Base-by-base conservation (phyloP, 139 green algal genomes). In the Chlorella ohadii region DNA sequence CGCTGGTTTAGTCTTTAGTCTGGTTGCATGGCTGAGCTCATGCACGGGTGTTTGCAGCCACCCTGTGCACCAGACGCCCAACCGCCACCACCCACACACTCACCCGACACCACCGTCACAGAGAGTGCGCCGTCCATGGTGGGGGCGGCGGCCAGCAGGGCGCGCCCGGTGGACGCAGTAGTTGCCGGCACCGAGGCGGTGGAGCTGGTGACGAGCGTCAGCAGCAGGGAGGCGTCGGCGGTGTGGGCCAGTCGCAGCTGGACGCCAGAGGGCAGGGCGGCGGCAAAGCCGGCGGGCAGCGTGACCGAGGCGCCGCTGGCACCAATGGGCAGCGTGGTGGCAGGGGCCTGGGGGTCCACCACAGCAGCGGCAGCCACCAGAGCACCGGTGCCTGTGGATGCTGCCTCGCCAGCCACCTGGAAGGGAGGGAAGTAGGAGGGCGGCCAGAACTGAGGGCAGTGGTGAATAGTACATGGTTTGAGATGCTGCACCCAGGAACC, bases 141-240 rank as follows among this genome's bases (percentile, higher is more conserved):
- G 33, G 75, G 75, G 33, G 75, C 55, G 4, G 7, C 56, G 12
- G 56, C 75, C 56, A 77, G 71, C 71, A 57, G 71, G 15, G 23
- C 7, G 39, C 71, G 71, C 20, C 68, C 68, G 66, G 38, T 19
- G 38, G 38, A 1, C 17, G 55, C 47, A 25, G 33, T 27, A 25
- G 39, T 27, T 2, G 72, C 47, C 2, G 72, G 72, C 44, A 65
- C 55, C 34, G 55, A 36, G 34, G 75, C 75, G 33, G 56, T 11
- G 34, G 33, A 57, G 75, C 15, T 38, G 11, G 47, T 56, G 47
- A 81, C 22, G 34, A 71, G 31, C n/a, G 55, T 27, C 11, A 71
- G 34, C 75, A 81, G 75, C 56, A 81, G 75, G 13, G 3, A 39
- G 56, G 75, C 17, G 33, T 81, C 75, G 34, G 55, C 23, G 15